Conservation (phyloP, 768 basidiomycete genomes). For the Grammothele lineata region DNA sequence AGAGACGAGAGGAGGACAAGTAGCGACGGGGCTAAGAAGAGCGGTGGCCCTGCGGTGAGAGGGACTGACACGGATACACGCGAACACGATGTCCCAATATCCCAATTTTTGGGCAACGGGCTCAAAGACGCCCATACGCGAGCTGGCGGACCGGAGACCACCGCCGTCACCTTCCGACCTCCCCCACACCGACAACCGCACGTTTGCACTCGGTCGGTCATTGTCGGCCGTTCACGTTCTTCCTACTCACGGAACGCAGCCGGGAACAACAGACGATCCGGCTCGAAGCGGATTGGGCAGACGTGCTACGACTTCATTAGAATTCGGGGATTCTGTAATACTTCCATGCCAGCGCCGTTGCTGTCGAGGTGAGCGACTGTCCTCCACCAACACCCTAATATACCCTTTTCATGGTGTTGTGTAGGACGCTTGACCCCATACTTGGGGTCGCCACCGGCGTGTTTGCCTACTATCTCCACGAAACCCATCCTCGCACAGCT, state of each 20-base stretch:
- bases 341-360: constrained; percentile 43
- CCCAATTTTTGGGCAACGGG: constrained; percentile 19
- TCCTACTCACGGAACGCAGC: no score
- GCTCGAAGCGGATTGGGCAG: no score
- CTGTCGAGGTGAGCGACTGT: constrained; percentile 42
- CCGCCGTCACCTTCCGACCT: constrained; percentile 12
- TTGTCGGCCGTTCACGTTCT: no score
- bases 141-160: constrained; percentile 7
- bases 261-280: no score
- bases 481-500: constrained; percentile 73
- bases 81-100: no score
- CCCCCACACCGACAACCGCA: no score
- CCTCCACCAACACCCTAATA: constrained; percentile 4
- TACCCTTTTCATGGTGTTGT: not conserved
- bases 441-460: constrained; percentile 76
- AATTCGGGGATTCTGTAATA: no score
- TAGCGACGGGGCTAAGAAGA: not conserved
- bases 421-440: constrained; percentile 64
- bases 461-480: constrained; percentile 76
- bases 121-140: constrained; percentile 10
- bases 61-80: constrained; percentile 15
- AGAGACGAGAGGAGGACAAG: not conserved
- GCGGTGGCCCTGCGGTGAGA: constrained; percentile 3
- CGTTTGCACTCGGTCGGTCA: not conserved
- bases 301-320: no score